Base-by-base conservation (phyloP, 495 filamentous ascomycete genomes). In the Aspergillus sclerotiicarbonarius region DNA sequence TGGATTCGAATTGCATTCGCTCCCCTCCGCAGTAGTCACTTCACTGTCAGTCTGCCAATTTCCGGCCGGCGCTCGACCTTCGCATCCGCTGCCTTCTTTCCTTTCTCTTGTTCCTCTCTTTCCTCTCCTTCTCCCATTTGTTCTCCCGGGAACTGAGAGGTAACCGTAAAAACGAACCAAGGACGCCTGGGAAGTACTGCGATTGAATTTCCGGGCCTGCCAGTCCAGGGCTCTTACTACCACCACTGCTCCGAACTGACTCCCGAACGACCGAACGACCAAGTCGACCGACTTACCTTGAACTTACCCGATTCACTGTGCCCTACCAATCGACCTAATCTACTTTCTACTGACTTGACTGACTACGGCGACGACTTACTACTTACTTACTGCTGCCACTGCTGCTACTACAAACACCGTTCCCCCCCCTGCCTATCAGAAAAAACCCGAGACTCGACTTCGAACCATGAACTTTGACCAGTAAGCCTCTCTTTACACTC, bases 391-490 rank as follows among this genome's bases (percentile, higher is more conserved):
- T 41, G 5, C 13, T 41, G 13, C 37, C 15, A 13, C 37, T 41
- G 15, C 37, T 41, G 5, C 37, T 41, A 13, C 37, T 41, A 12
- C 37, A 3, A 50, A n/a, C 32, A 31, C 29, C 6, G 4, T 25
- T 12, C 15, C 25, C 31, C n/a, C 29, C 29, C 25, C 47, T 50
- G 31, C 47, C 47, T 50, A 51, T 39, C 18, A 59, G 33, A 54
- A 51, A 52, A 56, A 25, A 20, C 47, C 43, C 37, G 39, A 31
- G 52, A 33, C 45, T 35, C 51, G 5, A 25, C 5, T 25, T 25
- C 57, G 48, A 43, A 60, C 33, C 50, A 67, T 67, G 65, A 67
- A 62, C 52, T 60, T 64, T 57, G 59, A 67, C 58, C 60, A 61
- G 65, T 66, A 62, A 61, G 64, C 56, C 58, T 59, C 50, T 63